Conservation (phyloP, 1,284 basidiomycete species). For the Ustilago shanxiensis region DNA sequence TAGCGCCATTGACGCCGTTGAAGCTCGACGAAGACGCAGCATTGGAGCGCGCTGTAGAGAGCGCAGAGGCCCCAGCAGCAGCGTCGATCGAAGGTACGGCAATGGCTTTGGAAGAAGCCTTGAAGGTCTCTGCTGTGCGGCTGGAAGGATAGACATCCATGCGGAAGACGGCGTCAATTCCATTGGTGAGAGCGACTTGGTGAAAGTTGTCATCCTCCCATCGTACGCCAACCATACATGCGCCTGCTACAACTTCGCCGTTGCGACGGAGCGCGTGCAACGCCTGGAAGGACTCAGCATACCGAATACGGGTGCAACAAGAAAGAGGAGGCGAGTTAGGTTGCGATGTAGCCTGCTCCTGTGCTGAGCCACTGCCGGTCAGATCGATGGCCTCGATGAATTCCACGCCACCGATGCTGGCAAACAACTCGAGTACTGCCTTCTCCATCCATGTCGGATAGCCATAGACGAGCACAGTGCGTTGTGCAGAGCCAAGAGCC, state of each 20-base stretch:
- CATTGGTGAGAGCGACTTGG: conserved; percentile 50
- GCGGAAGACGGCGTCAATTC: conserved; percentile 57
- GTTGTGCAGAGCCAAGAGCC: conserved; percentile 40
- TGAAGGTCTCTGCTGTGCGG: conserved; percentile 37
- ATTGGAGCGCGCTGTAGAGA: conserved; percentile 12
- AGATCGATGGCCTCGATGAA: conserved; percentile 54
- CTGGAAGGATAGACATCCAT: conserved; percentile 48
- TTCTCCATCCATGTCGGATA: conserved; percentile 56
- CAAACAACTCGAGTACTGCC: conserved; percentile 54
- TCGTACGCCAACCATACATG: conserved; percentile 58
- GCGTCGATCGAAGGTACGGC: conserved; percentile 34
- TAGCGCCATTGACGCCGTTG: not conserved
- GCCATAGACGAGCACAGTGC: conserved; percentile 57
- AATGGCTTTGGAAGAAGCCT: conserved; percentile 37
- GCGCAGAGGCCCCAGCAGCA: conserved; percentile 15
- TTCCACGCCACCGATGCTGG: conserved; percentile 50
- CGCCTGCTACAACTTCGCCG: conserved; percentile 54
- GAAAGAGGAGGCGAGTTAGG: conserved; percentile 36
- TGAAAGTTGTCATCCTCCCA: conserved; percentile 64
- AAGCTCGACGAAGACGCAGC: conserved; percentile 6
- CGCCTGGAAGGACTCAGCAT: conserved; percentile 53
- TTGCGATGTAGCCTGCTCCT: conserved; percentile 33
- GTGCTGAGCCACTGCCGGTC: conserved; percentile 43
- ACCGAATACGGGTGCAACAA: conserved; percentile 49
- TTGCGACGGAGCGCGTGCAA: conserved; percentile 57